phyloP scores from a whole-genome alignment of 177 flowering plant species.

The Tripterygium wilfordii region DNA sequence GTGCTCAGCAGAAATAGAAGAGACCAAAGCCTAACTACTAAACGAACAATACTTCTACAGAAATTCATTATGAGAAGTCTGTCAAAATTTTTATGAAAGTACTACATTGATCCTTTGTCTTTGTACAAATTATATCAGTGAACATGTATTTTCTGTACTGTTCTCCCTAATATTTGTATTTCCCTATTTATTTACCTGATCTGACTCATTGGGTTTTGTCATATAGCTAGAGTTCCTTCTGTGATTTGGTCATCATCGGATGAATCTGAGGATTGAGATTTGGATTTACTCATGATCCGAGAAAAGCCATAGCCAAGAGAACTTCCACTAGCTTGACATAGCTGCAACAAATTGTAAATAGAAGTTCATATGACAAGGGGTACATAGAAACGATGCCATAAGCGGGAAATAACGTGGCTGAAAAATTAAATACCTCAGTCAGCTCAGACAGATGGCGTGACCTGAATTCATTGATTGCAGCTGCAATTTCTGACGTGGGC shows the following conservation, averaged over 20 bases:
- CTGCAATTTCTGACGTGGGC: constrained; percentile 88
- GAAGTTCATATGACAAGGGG: background rate
- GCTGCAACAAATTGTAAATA: constrained; percentile 34
- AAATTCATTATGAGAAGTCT: background rate
- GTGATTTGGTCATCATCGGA: constrained; percentile 59
- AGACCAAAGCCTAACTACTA: too few relatives aligned
- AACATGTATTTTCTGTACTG: background rate
- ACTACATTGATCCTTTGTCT: too few relatives aligned
- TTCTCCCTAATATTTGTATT: background rate
- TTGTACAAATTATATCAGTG: constrained; percentile 20
- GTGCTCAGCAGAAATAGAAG: too few relatives aligned
- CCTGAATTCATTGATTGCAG: constrained; percentile 93
- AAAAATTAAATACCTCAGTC: constrained; percentile 58
- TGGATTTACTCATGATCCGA: constrained; percentile 55
- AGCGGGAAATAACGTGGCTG: too few relatives aligned
- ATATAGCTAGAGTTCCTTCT: constrained; percentile 89
- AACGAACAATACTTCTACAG: too few relatives aligned
- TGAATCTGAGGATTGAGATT: constrained; percentile 47
- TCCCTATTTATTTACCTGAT: background rate
- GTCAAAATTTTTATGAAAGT: constrained; percentile 1
- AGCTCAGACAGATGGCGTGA: constrained; percentile 95
- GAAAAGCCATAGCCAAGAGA: constrained; percentile 95
- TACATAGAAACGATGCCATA: too few relatives aligned
- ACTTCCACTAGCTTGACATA: constrained; percentile 87
- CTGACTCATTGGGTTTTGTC: constrained; percentile 3